Evolutionary conservation across 441 rosid genomes (phyloP).

Genomic region (Theobroma grandiflorum): DNA sequence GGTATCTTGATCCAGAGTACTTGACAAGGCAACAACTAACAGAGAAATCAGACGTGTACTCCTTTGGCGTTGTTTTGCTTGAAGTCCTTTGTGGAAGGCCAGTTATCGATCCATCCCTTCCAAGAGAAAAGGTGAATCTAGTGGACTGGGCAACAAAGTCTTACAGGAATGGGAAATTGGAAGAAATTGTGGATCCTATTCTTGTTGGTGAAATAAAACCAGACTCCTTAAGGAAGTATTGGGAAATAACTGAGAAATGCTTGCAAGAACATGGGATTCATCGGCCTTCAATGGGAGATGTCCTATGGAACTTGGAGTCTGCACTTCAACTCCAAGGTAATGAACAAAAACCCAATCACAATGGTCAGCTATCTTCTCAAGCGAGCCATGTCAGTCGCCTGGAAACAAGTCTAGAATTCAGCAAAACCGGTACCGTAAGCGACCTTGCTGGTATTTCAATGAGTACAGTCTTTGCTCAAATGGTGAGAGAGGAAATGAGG

Average conservation of each 20-base stretch:
- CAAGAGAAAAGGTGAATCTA: constrained; percentile 68
- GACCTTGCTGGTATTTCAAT: constrained; percentile 68
- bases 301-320: constrained; percentile 82
- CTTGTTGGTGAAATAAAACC: constrained; percentile 54
- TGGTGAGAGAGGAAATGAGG: constrained; percentile 72
- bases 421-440: constrained; percentile 44
- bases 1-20: constrained; percentile 91
- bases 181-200: constrained; percentile 60
- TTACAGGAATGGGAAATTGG: constrained; percentile 46
- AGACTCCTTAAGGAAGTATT: constrained; percentile 66
- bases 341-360: constrained; percentile 41
- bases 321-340: constrained; percentile 63
- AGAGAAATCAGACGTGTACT: constrained; percentile 87
- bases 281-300: constrained; percentile 84
- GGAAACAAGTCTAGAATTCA: constrained; percentile 38
- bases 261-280: constrained; percentile 53
- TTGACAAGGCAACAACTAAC: constrained; percentile 76
- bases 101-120: constrained; percentile 76
- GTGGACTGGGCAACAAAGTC: constrained; percentile 70
- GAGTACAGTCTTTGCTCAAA: constrained; percentile 82
- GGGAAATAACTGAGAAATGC: constrained; percentile 81
- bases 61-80: constrained; percentile 91
- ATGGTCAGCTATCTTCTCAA: constrained; percentile 20
- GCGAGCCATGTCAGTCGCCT: constrained; percentile 29
- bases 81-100: constrained; percentile 83